These are phyloP conservation scores for Thermoascus crustaceus DNA, from an alignment of 2,329 filamentous ascomycete species.

Conservation along the genomic window DNA sequence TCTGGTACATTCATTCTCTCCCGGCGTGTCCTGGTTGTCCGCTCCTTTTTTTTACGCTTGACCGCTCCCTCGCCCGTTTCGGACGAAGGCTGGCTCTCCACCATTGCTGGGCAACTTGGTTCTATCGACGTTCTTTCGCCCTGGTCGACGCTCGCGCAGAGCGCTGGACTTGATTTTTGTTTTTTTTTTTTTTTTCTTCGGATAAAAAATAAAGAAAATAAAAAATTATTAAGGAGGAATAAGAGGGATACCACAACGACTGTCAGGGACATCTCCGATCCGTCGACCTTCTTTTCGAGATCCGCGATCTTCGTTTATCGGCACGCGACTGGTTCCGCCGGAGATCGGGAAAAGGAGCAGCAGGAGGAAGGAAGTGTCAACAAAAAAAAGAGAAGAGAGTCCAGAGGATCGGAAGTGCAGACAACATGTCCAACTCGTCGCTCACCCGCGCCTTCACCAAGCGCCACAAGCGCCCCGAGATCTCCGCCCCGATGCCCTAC, in stretches of 20 bases:
- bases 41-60: slow-evolving; percentile 23
- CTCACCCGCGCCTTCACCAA: slow-evolving; percentile 42
- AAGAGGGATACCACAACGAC: no score
- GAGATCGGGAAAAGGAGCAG: not conserved
- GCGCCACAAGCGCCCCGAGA: slow-evolving; percentile 39
- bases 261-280: not conserved
- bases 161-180: no score
- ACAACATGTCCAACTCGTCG: slow-evolving; percentile 28
- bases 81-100: slow-evolving; percentile 11
- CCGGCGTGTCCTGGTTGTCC: slow-evolving; percentile 32
- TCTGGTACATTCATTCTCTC: slow-evolving; percentile 1
- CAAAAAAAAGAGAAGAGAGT: not conserved
- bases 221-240: no score
- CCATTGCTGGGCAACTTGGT: slow-evolving; percentile 3
- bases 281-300: slow-evolving; percentile 3
- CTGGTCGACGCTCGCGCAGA: no score
- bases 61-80: slow-evolving; percentile 13
- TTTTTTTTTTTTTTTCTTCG: no score
- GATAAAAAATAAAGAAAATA: no score
- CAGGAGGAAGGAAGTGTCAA: not conserved
- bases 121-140: not conserved
- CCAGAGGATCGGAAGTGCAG: slow-evolving; percentile 1
- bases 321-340: slow-evolving; percentile 2
- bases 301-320: slow-evolving; percentile 5
- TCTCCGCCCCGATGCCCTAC: slow-evolving; percentile 36